A percentile compares a stretch with the other conserved stretches of the same genome.
Conservation (phyloP, 495 filamentous ascomycete genomes). For the Penicillium waksmanii region DNA sequence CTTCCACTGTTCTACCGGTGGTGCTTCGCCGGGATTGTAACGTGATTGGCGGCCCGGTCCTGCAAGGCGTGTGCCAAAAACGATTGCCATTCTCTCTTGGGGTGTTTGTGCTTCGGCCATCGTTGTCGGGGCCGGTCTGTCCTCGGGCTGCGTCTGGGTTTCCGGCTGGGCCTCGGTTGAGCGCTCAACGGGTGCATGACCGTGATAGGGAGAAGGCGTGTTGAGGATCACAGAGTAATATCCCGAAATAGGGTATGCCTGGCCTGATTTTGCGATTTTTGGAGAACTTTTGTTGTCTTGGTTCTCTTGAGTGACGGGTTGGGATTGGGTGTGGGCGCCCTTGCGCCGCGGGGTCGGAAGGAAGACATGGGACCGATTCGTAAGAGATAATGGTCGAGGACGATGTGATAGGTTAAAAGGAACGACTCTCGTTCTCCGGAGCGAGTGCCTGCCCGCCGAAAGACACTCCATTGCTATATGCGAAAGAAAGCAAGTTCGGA, state of each 20-base stretch:
- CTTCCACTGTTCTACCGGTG: slow-evolving; percentile 48
- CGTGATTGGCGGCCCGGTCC: slow-evolving; percentile 68
- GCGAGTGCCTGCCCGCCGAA: slow-evolving; percentile 23
- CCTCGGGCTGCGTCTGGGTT: slow-evolving; percentile 14
- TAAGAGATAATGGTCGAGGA: slow-evolving; percentile 1
- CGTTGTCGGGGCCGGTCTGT: slow-evolving; percentile 32
- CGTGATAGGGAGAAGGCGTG: slow-evolving; percentile 30
- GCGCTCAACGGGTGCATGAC: slow-evolving; percentile 29
- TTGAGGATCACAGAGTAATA: slow-evolving; percentile 45
- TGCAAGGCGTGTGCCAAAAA: slow-evolving; percentile 77
- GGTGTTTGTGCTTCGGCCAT: slow-evolving; percentile 38
- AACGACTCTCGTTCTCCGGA: slow-evolving; percentile 13
- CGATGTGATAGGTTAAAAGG: not conserved
- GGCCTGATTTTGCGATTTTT: slow-evolving; percentile 18
- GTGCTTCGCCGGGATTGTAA: slow-evolving; percentile 54
- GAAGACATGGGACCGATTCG: slow-evolving; percentile 26
- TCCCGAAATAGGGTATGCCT: slow-evolving; percentile 48
- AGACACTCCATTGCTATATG: slow-evolving; percentile 39
- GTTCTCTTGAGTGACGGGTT: slow-evolving; percentile 8
- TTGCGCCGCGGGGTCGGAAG: slow-evolving; percentile 29
- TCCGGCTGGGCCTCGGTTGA: slow-evolving; percentile 23
- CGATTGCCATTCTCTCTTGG: slow-evolving; percentile 63
- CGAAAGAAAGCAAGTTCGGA: slow-evolving; percentile 15
- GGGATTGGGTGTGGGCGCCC: slow-evolving; percentile 18
- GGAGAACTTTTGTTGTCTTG: slow-evolving; percentile 18